Evolutionary conservation across 2,329 filamentous ascomycete genomes (phyloP).

Genomic region (Colletotrichum caudatum): DNA sequence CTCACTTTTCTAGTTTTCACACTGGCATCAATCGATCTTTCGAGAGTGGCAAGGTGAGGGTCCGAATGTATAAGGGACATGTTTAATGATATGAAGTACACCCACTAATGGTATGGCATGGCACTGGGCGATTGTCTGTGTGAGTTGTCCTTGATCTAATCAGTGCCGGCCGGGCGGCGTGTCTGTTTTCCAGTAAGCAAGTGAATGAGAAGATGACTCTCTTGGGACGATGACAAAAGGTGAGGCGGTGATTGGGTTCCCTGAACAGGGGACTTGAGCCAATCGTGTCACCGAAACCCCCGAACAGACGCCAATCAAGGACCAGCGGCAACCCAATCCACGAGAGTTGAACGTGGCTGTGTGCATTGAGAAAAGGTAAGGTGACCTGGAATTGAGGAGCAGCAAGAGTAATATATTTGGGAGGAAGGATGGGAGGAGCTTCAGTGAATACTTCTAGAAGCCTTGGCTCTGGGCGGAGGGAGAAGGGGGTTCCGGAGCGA

Average conservation of each 20-base stretch:
- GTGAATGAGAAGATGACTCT: background rate
- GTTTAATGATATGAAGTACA: constrained; percentile 11
- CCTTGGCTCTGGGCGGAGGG: background rate
- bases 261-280: background rate
- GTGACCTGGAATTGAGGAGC: background rate
- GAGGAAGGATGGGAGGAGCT: background rate
- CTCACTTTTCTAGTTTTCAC: background rate
- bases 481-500: background rate
- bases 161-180: constrained; percentile 4
- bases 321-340: background rate
- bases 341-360: background rate
- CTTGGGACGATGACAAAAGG: background rate
- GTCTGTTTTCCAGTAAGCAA: background rate
- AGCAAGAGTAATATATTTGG: background rate
- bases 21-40: background rate
- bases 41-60: constrained; percentile 3
- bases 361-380: background rate
- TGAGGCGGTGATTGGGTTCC: constrained; percentile 1
- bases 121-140: background rate
- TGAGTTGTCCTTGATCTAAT: background rate
- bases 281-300: background rate
- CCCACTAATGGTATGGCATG: background rate
- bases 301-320: background rate
- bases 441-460: constrained; percentile 9
- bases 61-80: background rate